Base-by-base conservation (phyloP, 2,329 filamentous ascomycete genomes). In the Aspergillus neoniger region DNA sequence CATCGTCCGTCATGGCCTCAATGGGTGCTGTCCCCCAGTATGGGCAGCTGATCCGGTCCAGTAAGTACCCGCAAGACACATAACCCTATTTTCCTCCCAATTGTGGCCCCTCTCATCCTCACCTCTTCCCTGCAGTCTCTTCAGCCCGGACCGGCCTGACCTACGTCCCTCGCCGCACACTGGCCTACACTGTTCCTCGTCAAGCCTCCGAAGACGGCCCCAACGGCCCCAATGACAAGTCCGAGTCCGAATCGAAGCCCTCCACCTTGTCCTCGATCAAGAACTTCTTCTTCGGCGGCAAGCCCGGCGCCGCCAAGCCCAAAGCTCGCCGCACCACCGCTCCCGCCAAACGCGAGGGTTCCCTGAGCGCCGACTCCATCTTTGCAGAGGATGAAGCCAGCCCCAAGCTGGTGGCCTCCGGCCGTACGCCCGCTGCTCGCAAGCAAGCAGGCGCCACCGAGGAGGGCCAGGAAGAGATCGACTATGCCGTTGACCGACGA, bases 311-410 rank as follows among this genome's bases (percentile, higher is more conserved):
- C 36, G 57, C 64, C 30, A 75, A 73, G 58, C 68, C 73, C 39
- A 73, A 68, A 47, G 68, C 67, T 48, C 70, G 69, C 36, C 67
- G 68, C 55, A 62, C 71, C 9, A 58, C 58, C 15, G 68, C 74
- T 21, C 73, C 74, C 30, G 65, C 59, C n/a, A 73, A 73, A 57
- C 69, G 72, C 48, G 69, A 74, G 62, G 76, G 76, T 60, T 68
- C 68, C 15, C 67, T 78, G 30, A 72, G 70, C 43, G 68, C 72
- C 15, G 73, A 72, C 64, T 79, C 77, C 12, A 79, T 79, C 58
- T 79, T 79, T 64, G 74, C 71, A n/a, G 76, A 79, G 48, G 76
- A 75, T 19, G 63, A 72, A 30, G 62, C 69, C 25, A 62, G 58
- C 9, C 63, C 67, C n/a, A 69, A 70, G 30, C 62, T 69, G 39